Base-by-base conservation (phyloP, 2,329 filamentous ascomycete genomes). In the Sporothrix phasma region DNA sequence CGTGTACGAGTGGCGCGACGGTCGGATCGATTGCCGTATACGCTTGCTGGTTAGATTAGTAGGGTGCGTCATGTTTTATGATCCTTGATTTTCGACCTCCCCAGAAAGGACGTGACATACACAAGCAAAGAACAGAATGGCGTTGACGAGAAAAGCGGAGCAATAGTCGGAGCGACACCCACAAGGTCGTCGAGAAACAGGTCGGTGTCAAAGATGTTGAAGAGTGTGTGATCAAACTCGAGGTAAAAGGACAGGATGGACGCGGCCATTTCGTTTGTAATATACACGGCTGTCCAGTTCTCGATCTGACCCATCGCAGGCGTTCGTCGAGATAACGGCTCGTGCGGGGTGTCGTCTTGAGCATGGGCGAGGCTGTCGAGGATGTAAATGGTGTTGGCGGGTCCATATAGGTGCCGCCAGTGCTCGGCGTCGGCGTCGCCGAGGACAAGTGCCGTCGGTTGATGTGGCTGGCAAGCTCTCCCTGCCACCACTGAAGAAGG, bases 271-370 rank as follows among this genome's bases (percentile, higher is more conserved):
- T 60, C 59, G 29, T 66, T 41, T 3, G 56, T 19, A n/a, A 68
- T 67, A 15, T 26, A 29, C 2, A 68, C 65, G 15, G 62, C 60
- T 11, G 67, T 68, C 68, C 68, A 69, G 37, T 63, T 49, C 24
- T 43, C 31, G 13, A 66, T 61, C 17, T 53, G 29, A 5, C 63
- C n/a, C 11, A 49, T 7, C 29, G 37, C 7, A 65, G 63, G 4
- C 65, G 65, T 34, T 26, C 34, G 13, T 56, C 53, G 13, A 56
- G 24, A 19, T 56, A 56, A 8, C 53, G 53, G 19, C 34, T 41
- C 10, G 13, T 56, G 34, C 19, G 34, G 7, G 26, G 49, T 49
- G 15, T 31, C 15, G 31, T 7, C 29, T 24, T n/a, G 10, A 31
- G n/a, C n/a, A 31, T 11, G 2, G 51, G 51, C 8, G 51, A 37